Conservation (phyloP, 352 stramenopile species). For the Pythium phragmiticola region DNA sequence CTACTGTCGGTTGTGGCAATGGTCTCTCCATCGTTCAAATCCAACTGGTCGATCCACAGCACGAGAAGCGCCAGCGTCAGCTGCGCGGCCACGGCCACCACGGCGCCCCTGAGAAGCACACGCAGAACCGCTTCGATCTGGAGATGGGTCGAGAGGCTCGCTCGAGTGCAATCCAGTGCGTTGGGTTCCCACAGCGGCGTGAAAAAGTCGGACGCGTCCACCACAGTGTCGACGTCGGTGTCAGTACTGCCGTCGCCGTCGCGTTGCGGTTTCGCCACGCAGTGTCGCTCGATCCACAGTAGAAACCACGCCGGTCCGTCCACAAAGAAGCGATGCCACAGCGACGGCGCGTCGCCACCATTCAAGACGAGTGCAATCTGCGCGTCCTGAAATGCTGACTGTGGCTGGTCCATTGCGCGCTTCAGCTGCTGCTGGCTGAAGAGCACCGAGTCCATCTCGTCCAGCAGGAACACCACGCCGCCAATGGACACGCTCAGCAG, state of each 20-base stretch:
- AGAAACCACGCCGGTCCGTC: slow-evolving; percentile 49
- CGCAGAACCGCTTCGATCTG: slow-evolving; percentile 10
- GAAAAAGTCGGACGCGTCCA: slow-evolving; percentile 39
- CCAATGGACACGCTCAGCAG: slow-evolving; percentile 12
- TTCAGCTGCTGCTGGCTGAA: slow-evolving; percentile 37
- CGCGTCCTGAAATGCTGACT: slow-evolving; percentile 22
- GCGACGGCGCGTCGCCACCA: slow-evolving; percentile 33
- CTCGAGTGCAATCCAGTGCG: not conserved
- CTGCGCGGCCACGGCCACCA: slow-evolving; percentile 12
- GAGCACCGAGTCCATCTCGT: slow-evolving; percentile 32
- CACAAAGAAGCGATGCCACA: slow-evolving; percentile 51
- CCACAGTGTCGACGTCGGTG: not conserved
- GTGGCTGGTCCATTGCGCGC: slow-evolving; percentile 4
- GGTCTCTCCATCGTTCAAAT: not conserved
- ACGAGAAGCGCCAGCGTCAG: slow-evolving; percentile 13
- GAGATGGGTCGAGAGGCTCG: slow-evolving; percentile 9
- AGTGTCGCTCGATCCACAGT: slow-evolving; percentile 35
- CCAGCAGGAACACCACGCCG: slow-evolving; percentile 12
- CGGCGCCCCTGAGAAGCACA: not conserved
- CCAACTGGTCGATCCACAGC: slow-evolving; percentile 16
- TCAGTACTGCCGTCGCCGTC: not conserved
- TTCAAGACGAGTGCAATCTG: slow-evolving; percentile 36
- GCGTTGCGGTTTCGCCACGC: not conserved
- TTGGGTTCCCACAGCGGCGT: slow-evolving; percentile 22
- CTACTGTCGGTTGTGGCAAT: not conserved